phyloP scores from a whole-genome alignment of 345 rosid species.

The Hirschfeldia incana region DNA sequence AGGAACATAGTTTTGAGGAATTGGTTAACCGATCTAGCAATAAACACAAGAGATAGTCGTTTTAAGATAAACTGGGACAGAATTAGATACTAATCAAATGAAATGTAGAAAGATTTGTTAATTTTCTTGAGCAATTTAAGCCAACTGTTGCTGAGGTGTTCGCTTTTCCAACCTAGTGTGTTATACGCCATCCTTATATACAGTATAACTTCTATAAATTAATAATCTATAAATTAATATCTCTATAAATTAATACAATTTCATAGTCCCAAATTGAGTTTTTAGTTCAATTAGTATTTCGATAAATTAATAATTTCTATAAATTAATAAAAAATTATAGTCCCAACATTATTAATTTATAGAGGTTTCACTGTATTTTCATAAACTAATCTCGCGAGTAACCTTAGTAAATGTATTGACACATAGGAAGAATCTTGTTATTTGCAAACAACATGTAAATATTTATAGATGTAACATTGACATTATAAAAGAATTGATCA shows the following conservation, averaged over 20 bases:
- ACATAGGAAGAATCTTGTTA: neutral
- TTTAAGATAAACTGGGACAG: neutral
- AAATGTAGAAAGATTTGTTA: neutral
- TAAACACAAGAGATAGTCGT: neutral
- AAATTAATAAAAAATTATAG: no score
- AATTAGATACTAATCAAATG: constrained; percentile 5
- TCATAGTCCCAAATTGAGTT: no score
- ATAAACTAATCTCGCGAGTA: neutral
- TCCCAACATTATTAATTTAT: no score
- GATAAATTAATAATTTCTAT: no score
- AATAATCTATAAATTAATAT: no score
- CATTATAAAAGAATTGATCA: neutral
- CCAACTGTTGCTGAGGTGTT: neutral
- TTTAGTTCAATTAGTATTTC: no score
- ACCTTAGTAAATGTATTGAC: neutral
- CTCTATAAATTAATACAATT: no score
- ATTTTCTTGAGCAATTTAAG: neutral
- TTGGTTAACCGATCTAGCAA: neutral
- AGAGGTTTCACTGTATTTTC: no score
- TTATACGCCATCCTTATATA: neutral
- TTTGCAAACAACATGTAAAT: neutral
- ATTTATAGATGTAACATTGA: neutral
- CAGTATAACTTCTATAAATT: no score
- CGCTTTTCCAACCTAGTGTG: neutral
- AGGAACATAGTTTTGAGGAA: neutral